Base-by-base conservation (phyloP, 306 rosid species). In the Hippophae gyantsensis region DNA sequence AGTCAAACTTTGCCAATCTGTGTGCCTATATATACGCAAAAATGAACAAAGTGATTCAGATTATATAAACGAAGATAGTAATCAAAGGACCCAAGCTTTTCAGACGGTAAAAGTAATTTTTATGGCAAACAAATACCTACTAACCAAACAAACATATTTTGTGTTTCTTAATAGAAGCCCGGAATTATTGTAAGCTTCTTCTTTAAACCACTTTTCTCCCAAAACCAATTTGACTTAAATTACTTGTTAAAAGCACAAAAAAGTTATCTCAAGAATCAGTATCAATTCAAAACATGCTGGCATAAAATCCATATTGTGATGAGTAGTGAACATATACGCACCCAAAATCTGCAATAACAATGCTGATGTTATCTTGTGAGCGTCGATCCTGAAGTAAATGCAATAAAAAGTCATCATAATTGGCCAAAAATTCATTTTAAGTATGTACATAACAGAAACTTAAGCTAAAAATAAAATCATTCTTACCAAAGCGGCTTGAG, bases 291-390 rank as follows among this genome's bases (percentile, higher is more conserved):
- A 3, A n/a, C 8, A 46, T 43, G 48, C 23, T 61, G 47, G 38
- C 52, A 44, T 55, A 48, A 55, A 54, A 42, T 23, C 12, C 27
- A 65, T 42, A 64, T 14, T 18, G 23, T 18, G 23, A 18, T 18
- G 23, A 18, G 23, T 18, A 18, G 23, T 18, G 23, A 18, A 52
- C 26, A 68, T 54, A 27, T 6, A 25, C 84, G 48, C 81, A 93
- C 99, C 99, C 94, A 27, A 93, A 74, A 79, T 93, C 99, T 4
- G 95, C 99, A 69, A 93, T 80, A 64, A 86, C 72, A 53, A 93
- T 86, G 81, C 99, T 93, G 74, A 93, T 73, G 67, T 93, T 93
- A 74, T 93, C 99, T 80, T 93, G 94, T 42, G 99, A 80, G 44
- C 79, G 76, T 7, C 62, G 82, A 58, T 88, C 88, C 99, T 93